A percentile compares a stretch with the other conserved stretches of the same genome.
Conservation (phyloP, 768 basidiomycete genomes). For the Fistulinella prunicolor region DNA sequence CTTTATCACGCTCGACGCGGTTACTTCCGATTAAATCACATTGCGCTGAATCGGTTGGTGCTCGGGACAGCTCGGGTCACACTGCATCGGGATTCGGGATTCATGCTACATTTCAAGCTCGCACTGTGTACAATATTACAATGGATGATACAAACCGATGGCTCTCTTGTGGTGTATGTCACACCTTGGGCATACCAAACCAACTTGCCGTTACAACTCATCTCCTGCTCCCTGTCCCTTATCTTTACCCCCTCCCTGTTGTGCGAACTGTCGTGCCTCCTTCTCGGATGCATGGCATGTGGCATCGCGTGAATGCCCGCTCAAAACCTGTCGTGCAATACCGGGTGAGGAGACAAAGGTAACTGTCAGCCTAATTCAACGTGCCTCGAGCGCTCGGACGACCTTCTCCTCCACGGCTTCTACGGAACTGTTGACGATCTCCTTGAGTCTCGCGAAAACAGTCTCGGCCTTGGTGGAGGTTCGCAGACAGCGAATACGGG, state of each 20-base stretch:
- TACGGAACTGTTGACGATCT: slow-evolving; percentile 63
- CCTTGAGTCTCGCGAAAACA: slow-evolving; percentile 58
- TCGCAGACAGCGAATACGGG: slow-evolving; percentile 77
- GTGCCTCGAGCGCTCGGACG: slow-evolving; percentile 40
- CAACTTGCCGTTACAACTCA: no score
- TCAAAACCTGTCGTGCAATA: slow-evolving; percentile 37
- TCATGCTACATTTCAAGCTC: neutral
- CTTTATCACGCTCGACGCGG: slow-evolving; percentile 18
- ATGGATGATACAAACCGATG: no score
- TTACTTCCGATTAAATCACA: slow-evolving; percentile 12
- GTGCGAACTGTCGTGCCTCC: neutral
- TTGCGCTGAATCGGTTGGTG: neutral
- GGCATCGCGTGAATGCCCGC: slow-evolving; percentile 32
- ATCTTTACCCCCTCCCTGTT: no score
- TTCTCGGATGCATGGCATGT: slow-evolving; percentile 29
- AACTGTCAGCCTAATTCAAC: neutral
- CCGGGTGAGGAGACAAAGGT: no score
- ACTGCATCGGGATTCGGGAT: neutral
- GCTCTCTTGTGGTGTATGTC: no score
- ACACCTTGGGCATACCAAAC: no score
- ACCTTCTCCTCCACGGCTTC: slow-evolving; percentile 77
- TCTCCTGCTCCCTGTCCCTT: no score
- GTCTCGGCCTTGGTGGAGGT: slow-evolving; percentile 53
- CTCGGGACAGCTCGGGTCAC: slow-evolving; percentile 1
- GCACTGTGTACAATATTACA: no score